A percentile compares a stretch with the other conserved stretches of the same genome.
Conservation (phyloP, 2,329 filamentous ascomycete genomes). For the Aspergillus cejpii region DNA sequence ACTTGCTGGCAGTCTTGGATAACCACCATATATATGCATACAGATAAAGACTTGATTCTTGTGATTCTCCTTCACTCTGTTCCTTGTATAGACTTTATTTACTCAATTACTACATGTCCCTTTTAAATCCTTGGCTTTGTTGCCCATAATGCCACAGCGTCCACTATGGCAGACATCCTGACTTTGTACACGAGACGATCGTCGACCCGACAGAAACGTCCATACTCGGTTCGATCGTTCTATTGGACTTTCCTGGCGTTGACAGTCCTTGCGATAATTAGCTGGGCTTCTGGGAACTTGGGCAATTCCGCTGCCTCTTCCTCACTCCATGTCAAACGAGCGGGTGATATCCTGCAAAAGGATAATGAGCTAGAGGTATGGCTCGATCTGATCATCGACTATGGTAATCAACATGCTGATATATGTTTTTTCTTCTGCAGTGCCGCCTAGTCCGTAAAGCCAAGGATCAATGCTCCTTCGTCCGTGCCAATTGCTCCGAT, state of each 20-base stretch:
- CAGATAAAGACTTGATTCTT: too few species aligned
- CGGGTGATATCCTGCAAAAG: slow-evolving; percentile 12
- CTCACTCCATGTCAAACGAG: background rate
- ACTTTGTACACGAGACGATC: slow-evolving; percentile 18
- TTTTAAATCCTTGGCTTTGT: background rate
- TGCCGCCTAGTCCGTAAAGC: slow-evolving; percentile 75
- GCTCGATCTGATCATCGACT: background rate
- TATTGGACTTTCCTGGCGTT: slow-evolving; percentile 41
- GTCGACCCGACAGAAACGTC: slow-evolving; percentile 21
- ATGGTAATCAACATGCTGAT: slow-evolving; percentile 3
- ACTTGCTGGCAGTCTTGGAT: background rate
- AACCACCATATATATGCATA: too few species aligned
- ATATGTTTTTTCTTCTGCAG: slow-evolving; percentile 32
- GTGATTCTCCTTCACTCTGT: background rate
- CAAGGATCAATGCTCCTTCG: slow-evolving; percentile 77
- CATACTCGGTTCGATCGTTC: slow-evolving; percentile 43
- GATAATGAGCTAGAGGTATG: slow-evolving; percentile 26
- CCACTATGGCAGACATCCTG: slow-evolving; percentile 23
- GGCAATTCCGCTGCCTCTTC: slow-evolving; percentile 5
- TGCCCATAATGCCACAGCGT: slow-evolving; percentile 26
- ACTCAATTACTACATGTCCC: background rate
- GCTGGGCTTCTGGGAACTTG: slow-evolving; percentile 18
- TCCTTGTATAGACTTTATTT: background rate
- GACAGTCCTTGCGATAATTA: slow-evolving; percentile 27
- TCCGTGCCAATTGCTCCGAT: slow-evolving; percentile 72